Conservation (phyloP, 208 protist genomes). For the Wallacemonas sp. region DNA sequence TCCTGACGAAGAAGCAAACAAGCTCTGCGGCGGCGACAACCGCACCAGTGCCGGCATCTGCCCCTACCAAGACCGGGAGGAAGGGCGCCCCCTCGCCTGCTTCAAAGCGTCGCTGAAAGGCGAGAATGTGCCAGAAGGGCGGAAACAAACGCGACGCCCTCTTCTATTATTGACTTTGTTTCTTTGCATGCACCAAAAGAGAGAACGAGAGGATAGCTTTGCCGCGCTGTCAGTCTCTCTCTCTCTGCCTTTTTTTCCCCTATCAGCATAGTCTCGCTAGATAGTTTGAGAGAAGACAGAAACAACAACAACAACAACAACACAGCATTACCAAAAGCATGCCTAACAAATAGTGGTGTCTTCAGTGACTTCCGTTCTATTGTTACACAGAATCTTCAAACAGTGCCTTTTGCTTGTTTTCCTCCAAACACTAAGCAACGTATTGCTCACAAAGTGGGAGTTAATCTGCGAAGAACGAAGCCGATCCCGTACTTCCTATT, state of each 20-base stretch:
- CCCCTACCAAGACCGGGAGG: background rate
- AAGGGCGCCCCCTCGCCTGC: background rate
- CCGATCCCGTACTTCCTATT: no score
- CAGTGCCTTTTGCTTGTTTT: no score
- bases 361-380: slow-evolving; percentile 15
- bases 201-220: background rate
- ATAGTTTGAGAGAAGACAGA: slow-evolving; percentile 9
- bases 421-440: no score
- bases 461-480: no score
- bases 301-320: slow-evolving; percentile 14
- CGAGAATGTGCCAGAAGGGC: no score
- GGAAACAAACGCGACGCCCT: no score
- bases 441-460: no score
- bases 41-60: no score
- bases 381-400: no score
- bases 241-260: slow-evolving; percentile 18
- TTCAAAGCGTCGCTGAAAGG: background rate
- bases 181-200: background rate
- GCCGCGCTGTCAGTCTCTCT: no score
- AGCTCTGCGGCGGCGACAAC: background rate
- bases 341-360: slow-evolving; percentile 1
- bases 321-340: no score
- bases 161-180: no score
- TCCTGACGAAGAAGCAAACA: slow-evolving; percentile 20
- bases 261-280: slow-evolving; percentile 10